These are phyloP conservation scores for Lophiostoma macrostomum DNA, from an alignment of 495 filamentous ascomycete species.

Conservation along the genomic window DNA sequence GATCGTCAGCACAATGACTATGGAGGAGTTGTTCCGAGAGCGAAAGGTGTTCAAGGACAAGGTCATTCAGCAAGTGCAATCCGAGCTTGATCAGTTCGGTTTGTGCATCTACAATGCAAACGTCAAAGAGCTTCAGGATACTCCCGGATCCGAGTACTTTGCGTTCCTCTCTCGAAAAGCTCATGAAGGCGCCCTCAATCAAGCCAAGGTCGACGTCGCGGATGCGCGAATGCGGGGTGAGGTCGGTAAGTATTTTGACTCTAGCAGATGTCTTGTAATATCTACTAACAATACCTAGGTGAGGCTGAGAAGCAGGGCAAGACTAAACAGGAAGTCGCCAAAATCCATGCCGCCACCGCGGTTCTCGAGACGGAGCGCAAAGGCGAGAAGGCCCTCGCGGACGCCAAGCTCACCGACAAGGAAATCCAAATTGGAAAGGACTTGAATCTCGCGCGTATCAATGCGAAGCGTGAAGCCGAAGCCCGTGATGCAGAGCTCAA, in stretches of 20 bases:
- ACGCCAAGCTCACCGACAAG: slow-evolving; percentile 65
- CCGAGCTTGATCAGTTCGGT: slow-evolving; percentile 70
- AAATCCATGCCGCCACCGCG: slow-evolving; percentile 77
- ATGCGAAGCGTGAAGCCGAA: slow-evolving; percentile 67
- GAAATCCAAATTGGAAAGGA: slow-evolving; percentile 68
- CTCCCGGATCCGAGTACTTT: slow-evolving; percentile 73
- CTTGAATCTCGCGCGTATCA: slow-evolving; percentile 68
- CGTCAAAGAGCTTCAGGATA: slow-evolving; percentile 80
- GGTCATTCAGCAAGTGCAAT: slow-evolving; percentile 74
- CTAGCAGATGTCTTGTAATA: too few relatives aligned
- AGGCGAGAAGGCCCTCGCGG: slow-evolving; percentile 71
- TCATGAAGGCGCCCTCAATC: slow-evolving; percentile 77
- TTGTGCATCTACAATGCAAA: slow-evolving; percentile 72
- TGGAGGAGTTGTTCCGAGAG: slow-evolving; percentile 83
- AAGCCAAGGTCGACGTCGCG: slow-evolving; percentile 74
- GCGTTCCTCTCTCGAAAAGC: slow-evolving; percentile 74
- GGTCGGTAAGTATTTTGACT: too few relatives aligned
- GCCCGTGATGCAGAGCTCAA: slow-evolving; percentile 71
- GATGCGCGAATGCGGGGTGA: slow-evolving; percentile 74
- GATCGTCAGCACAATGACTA: slow-evolving; percentile 75
- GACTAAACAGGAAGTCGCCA: slow-evolving; percentile 75
- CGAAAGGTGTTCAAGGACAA: slow-evolving; percentile 75
- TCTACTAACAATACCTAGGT: too few relatives aligned
- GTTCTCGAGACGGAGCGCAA: slow-evolving; percentile 80
- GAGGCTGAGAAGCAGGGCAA: slow-evolving; percentile 73